Conservation (phyloP, 208 protist species). For the Wallacemonas sp. region DNA sequence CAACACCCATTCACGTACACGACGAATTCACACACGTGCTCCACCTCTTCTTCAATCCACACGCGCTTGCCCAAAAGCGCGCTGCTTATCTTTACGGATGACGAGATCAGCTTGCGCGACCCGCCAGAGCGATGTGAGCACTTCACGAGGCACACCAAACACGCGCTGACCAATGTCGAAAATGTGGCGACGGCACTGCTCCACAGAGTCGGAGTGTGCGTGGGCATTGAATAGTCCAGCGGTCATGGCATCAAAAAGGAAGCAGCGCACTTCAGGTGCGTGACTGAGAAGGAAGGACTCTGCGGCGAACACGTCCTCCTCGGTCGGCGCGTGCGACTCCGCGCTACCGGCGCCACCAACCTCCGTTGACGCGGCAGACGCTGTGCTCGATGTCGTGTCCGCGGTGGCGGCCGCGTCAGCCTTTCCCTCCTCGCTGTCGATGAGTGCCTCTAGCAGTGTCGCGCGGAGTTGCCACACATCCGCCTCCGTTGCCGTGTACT, state of each 20-base stretch:
- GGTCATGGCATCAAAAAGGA: slow-evolving; percentile 80
- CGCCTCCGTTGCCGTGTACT: slow-evolving; percentile 47
- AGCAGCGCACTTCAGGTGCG: slow-evolving; percentile 66
- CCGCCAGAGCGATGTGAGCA: slow-evolving; percentile 50
- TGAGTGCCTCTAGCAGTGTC: slow-evolving; percentile 35
- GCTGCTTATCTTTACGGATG: slow-evolving; percentile 64
- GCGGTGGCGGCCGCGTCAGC: background rate
- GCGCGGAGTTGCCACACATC: slow-evolving; percentile 54
- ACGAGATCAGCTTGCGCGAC: slow-evolving; percentile 60
- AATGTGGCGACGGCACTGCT: slow-evolving; percentile 35
- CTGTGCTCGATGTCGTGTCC: background rate
- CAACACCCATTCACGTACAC: background rate
- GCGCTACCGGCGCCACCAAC: too few relatives aligned
- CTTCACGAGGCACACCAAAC: slow-evolving; percentile 44
- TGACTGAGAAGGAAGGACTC: slow-evolving; percentile 33
- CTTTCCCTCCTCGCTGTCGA: slow-evolving; percentile 4
- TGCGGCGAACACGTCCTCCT: slow-evolving; percentile 18
- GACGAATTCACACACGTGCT: background rate
- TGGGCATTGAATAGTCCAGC: slow-evolving; percentile 63
- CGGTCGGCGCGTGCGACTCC: background rate
- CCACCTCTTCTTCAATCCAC: slow-evolving; percentile 29
- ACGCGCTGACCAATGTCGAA: slow-evolving; percentile 29
- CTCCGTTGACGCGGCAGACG: too few relatives aligned
- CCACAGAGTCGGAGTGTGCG: slow-evolving; percentile 30
- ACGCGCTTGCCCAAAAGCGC: slow-evolving; percentile 52